These are phyloP conservation scores for Paraphaeosphaeria sporulosa DNA, from an alignment of 2,329 filamentous ascomycete species.

Conservation along the genomic window DNA sequence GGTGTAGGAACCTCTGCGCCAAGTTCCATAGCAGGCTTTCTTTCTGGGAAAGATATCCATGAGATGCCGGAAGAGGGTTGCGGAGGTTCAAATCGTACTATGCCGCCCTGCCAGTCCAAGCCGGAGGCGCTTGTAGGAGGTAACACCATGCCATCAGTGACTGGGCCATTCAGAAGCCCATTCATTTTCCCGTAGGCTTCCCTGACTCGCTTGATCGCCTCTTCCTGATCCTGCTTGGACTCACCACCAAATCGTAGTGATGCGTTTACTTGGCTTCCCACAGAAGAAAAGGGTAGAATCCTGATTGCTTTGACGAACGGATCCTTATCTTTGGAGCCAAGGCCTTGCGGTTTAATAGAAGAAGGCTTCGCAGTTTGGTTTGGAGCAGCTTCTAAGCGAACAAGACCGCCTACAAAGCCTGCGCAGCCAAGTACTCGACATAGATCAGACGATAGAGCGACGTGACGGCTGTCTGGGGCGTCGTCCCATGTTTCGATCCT, in stretches of 20 bases:
- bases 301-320: slow-evolving; percentile 71
- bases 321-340: slow-evolving; percentile 52
- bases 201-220: slow-evolving; percentile 74
- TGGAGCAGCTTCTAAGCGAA: slow-evolving; percentile 85
- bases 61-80: slow-evolving; percentile 37
- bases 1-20: slow-evolving; percentile 76
- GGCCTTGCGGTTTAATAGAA: slow-evolving; percentile 44
- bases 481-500: slow-evolving; percentile 82
- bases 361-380: slow-evolving; percentile 72
- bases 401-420: slow-evolving; percentile 82
- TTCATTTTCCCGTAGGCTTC: slow-evolving; percentile 72
- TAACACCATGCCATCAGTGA: slow-evolving; percentile 88
- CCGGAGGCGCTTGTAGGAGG: slow-evolving; percentile 65
- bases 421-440: slow-evolving; percentile 76
- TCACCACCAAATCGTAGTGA: slow-evolving; percentile 88
- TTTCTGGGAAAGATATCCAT: slow-evolving; percentile 83
- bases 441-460: slow-evolving; percentile 78
- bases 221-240: slow-evolving; percentile 81
- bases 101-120: slow-evolving; percentile 78
- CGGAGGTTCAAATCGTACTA: slow-evolving; percentile 78
- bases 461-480: slow-evolving; percentile 80
- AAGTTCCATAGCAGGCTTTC: slow-evolving; percentile 76
- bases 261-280: slow-evolving; percentile 63
- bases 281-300: slow-evolving; percentile 78
- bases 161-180: slow-evolving; percentile 78